These are phyloP conservation scores for Silene noctiflora DNA, from an alignment of 179 eudicot species.

Conservation along the genomic window DNA sequence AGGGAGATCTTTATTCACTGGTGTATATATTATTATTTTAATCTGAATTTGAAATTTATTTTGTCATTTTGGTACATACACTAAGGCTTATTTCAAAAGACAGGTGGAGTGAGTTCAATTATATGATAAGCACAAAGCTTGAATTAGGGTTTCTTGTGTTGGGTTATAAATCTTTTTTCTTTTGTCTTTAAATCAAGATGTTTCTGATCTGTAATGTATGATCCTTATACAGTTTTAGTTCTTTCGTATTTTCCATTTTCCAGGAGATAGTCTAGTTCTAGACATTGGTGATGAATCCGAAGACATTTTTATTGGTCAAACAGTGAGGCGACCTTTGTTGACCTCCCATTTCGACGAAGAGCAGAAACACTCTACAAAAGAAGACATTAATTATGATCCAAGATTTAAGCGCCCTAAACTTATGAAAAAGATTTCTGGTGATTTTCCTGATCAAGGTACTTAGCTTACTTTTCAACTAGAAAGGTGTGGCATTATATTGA, in stretches of 20 bases:
- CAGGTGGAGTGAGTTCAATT: background rate
- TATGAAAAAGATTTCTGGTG: constrained; percentile 32
- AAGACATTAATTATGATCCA: constrained; percentile 39
- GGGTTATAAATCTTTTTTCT: constrained; percentile 6
- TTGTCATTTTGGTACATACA: background rate
- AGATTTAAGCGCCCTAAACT: constrained; percentile 31
- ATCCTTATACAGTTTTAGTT: background rate
- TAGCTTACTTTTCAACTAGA: constrained; percentile 27
- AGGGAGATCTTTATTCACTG: background rate
- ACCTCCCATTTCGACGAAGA: constrained; percentile 37
- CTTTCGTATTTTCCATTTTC: constrained; percentile 14
- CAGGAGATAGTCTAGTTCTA: constrained; percentile 60
- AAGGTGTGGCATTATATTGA: constrained; percentile 14
- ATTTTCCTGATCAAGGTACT: constrained; percentile 45
- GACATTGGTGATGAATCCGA: constrained; percentile 58
- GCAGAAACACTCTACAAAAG: constrained; percentile 38
- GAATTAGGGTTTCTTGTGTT: background rate
- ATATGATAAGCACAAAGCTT: background rate
- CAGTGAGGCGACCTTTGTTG: constrained; percentile 59
- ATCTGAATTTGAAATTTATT: background rate
- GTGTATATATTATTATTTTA: background rate
- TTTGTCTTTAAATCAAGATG: background rate
- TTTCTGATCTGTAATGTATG: background rate
- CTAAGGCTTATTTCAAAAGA: constrained; percentile 1
- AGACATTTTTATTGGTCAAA: constrained; percentile 62